Evolutionary conservation across 768 basidiomycete genomes (phyloP).

Genomic region (Hygrophoropsis aurantiaca): DNA sequence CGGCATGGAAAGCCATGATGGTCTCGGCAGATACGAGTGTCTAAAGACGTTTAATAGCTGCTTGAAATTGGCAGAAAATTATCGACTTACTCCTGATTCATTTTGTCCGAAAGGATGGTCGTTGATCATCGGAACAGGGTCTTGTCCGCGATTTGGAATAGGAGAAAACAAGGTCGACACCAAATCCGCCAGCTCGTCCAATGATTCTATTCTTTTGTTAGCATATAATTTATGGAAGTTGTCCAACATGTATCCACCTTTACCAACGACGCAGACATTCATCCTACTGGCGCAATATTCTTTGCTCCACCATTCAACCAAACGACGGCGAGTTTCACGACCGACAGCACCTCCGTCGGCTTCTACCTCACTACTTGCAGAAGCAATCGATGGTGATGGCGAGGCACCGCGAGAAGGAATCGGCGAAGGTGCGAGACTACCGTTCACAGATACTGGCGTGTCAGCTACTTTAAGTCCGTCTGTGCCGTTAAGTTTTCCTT

Average conservation of each 20-base stretch:
- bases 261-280: conserved; percentile 77
- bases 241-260: conserved; percentile 45
- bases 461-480: conserved; percentile 16
- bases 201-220: conserved; percentile 50
- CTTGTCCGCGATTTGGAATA: conserved; percentile 60
- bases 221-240: too few relatives aligned
- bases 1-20: conserved; percentile 79
- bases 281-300: conserved; percentile 85
- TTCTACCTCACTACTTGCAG: conserved; percentile 56
- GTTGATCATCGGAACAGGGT: conserved; percentile 58
- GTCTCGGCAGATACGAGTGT: conserved; percentile 86
- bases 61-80: conserved; percentile 7
- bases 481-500: conserved; percentile 38
- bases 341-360: conserved; percentile 78
- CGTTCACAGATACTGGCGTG: conserved; percentile 7
- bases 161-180: conserved; percentile 71
- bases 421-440: conserved; percentile 39
- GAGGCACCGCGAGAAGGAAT: conserved; percentile 57
- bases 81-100: conserved; percentile 65
- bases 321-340: conserved; percentile 72
- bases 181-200: conserved; percentile 68
- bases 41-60: conserved; percentile 36
- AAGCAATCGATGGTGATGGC: conserved; percentile 56
- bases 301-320: conserved; percentile 82
- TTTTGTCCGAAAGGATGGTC: conserved; percentile 77